Base-by-base conservation (phyloP, 257 asterid species). In the Solanum megistacrolobum region DNA sequence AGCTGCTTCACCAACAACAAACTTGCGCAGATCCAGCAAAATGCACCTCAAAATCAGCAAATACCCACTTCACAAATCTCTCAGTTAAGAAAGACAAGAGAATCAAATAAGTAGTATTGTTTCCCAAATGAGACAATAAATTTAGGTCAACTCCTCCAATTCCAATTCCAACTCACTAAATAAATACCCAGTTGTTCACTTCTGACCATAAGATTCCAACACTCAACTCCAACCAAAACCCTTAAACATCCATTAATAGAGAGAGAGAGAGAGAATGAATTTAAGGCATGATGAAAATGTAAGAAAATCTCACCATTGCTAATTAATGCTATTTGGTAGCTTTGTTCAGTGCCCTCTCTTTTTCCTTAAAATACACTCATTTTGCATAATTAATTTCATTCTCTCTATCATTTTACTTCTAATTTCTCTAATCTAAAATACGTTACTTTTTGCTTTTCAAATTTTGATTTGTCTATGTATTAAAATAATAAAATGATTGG, bases 61-160 rank as follows among this genome's bases (percentile, higher is more conserved):
- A 84, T 85, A 72, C 87, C 84, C 58, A 86, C 52, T 75, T 83
- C 88, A 81, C 83, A 65, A 84, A 69, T 35, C 88, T 38, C 82
- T 88, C 86, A 72, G 83, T 65, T 81, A 84, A 78, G 65, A 35
- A 82, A 78, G 65, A 35, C 12, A 21, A 0, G 38, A 75, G n/a
- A 25, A n/a, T 46, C 12, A 83, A 79, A 84, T 84, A 82, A 68
- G 48, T 41, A 41, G 86, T 88, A 92, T 65, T 34, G 87, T 88
- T 83, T 88, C 58, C 74, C 69, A 89, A 60, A 86, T 88, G 58
- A 85, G 72, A 76, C 84, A 72, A 86, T 46, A 86, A 72, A 73
- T 88, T 92, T 92, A 91, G 96, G 99, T 95, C 98, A 96, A 95
- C 98, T 92, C 90, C 92, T 87, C 94, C 92, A 83, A 87, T 72